Evolutionary conservation across 2,329 filamentous ascomycete species (phyloP), one percentile per base, ranked within the genome.

Genomic region (Helotiales sp.): DNA sequence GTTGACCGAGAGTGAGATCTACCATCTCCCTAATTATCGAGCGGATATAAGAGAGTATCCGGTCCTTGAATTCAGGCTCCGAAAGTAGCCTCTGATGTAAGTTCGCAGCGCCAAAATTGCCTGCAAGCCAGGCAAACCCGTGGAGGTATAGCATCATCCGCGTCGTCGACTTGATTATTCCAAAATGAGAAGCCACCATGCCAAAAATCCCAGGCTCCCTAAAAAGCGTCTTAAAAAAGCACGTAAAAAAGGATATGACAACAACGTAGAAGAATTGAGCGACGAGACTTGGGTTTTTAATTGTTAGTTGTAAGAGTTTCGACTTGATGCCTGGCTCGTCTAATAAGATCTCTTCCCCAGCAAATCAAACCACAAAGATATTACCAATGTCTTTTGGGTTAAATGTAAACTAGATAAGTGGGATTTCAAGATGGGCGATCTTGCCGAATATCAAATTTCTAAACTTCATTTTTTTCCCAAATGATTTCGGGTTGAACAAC

Each of bases 351-450:
- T 45, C 40, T 45, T 45, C 40, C 17, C 40, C 40, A 2, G 40
- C 15, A n/a, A 45, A 17, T 45, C 3, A 6, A n/a, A 45, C 40
- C 17, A 45, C 40, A 20, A 45, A 45, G 40, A 45, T 45, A 45
- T 45, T 45, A n/a, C 40, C 40, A 49, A 64, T 64, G 32, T 64
- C 64, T 22, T 68, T 63, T 20, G 58, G 66, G 49, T 68, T 64
- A 28, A 68, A 62, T 17, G 57, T 68, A 62, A 68, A 68, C 66
- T 24, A 68, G 11, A 65, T 52, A 49, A 67, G 61, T 55, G 54
- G 55, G 34, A 67, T 20, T 17, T 61, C 47, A 52, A 67, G 52
- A 52, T 54, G 50, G 52, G 43, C 63, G 22, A 66, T 66, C 47
- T 66, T 66, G 0, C 58, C 32, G 32, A 66, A 66, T 34, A 66